Conservation (phyloP, 2,329 filamentous ascomycete genomes). For the Ascochyta viciae-villosae region DNA sequence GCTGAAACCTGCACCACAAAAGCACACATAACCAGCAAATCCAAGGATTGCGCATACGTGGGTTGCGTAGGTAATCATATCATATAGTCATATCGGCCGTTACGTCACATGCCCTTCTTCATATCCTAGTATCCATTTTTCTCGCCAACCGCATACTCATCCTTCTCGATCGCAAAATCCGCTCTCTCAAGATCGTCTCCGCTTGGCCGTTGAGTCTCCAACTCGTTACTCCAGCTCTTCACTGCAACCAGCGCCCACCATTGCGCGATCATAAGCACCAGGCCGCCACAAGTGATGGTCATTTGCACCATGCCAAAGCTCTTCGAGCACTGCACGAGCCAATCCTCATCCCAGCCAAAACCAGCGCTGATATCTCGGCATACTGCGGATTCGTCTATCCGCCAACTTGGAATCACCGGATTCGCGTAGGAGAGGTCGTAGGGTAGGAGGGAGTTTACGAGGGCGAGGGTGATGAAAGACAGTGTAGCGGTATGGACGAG, state of each 20-base stretch:
- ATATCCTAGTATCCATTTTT: slow-evolving; percentile 14
- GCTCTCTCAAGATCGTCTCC: slow-evolving; percentile 27
- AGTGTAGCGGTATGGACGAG: slow-evolving; percentile 36
- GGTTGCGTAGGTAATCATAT: not conserved
- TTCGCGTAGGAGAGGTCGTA: slow-evolving; percentile 26
- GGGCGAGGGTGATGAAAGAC: slow-evolving; percentile 35
- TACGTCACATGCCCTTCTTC: slow-evolving; percentile 6
- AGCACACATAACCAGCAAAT: not conserved
- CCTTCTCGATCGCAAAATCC: slow-evolving; percentile 5
- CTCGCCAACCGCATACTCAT: slow-evolving; percentile 4
- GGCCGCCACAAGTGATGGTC: slow-evolving; percentile 28
- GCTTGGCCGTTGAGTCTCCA: slow-evolving; percentile 9
- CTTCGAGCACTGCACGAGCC: slow-evolving; percentile 38
- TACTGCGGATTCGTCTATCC: slow-evolving; percentile 29
- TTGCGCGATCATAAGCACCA: slow-evolving; percentile 41
- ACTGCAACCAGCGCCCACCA: slow-evolving; percentile 45
- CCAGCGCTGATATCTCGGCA: slow-evolving; percentile 38
- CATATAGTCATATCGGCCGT: slow-evolving; percentile 14
- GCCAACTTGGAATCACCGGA: slow-evolving; percentile 31
- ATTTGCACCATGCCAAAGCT: slow-evolving; percentile 34
- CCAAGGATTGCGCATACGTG: not conserved
- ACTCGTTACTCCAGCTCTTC: slow-evolving; percentile 34
- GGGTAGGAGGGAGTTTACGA: slow-evolving; percentile 36
- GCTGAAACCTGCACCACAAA: not conserved
- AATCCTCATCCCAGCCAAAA: slow-evolving; percentile 38